These are phyloP conservation scores for Vachellia collinsii DNA, from an alignment of 306 rosid genomes.

Conservation along the genomic window DNA sequence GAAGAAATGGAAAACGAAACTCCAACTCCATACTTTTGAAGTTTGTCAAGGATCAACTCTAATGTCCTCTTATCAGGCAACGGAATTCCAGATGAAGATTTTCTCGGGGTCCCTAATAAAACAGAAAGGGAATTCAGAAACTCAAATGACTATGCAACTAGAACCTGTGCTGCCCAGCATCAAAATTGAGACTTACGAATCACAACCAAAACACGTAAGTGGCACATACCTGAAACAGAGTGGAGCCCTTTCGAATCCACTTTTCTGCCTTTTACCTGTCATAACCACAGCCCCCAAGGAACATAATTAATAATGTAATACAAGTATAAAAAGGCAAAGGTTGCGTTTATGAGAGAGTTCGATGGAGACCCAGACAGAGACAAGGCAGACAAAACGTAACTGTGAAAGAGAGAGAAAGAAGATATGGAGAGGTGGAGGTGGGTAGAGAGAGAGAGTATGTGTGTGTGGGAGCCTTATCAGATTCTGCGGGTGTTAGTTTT, in stretches of 20 bases:
- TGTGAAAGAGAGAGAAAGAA: conserved; percentile 32
- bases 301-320: conserved; percentile 43
- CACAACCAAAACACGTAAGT: conserved; percentile 30
- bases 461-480: conserved; percentile 69
- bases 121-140: conserved; percentile 31
- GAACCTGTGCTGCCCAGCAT: conserved; percentile 24
- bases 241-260: conserved; percentile 78
- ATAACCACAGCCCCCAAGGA: conserved; percentile 50
- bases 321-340: conserved; percentile 36
- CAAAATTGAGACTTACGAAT: background rate
- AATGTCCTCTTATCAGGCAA: conserved; percentile 85
- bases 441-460: conserved; percentile 46
- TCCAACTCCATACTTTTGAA: conserved; percentile 73
- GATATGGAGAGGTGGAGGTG: conserved; percentile 31
- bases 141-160: conserved; percentile 20
- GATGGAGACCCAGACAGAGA: conserved; percentile 62
- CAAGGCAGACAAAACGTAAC: conserved; percentile 51
- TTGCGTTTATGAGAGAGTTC: conserved; percentile 44
- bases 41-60: conserved; percentile 94
- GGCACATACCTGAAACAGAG: conserved; percentile 75
- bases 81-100: conserved; percentile 55
- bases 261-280: conserved; percentile 81
- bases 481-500: conserved; percentile 64
- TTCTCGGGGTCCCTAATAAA: conserved; percentile 72
- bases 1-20: conserved; percentile 1